Base-by-base conservation (phyloP, 768 basidiomycete species). In the Scleroderma bovista region DNA sequence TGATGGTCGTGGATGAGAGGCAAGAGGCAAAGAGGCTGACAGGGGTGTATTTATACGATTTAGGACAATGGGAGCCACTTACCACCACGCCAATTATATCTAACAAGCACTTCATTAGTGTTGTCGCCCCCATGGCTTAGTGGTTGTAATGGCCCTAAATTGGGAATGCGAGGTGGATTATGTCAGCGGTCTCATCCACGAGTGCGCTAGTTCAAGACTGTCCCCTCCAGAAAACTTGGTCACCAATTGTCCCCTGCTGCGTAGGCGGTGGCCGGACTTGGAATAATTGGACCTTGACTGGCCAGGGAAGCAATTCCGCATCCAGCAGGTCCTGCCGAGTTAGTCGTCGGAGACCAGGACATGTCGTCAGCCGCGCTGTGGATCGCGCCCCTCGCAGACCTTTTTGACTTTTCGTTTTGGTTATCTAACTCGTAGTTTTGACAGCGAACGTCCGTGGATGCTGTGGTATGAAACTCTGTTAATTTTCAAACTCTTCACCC, bases 201-300 rank as follows among this genome's bases (percentile, higher is more conserved):
- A 77, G 88, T 80, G 88, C 88, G 87, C 88, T 86, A 83, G 84
- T 88, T 89, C 88, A 85, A 89, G 85, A 77, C 86, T 78, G 81
- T 82, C 84, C 84, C 86, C 88, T 88, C 86, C 86, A 81, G 88
- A 90, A 88, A 89, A 88, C 84, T 90, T 88, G 86, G 87, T 85
- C 70, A 76, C 79, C 83, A 78, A 79, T 78, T 54, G 76, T 76
- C 69, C 73, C 72, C 76, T 79, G 74, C 69, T 53, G 66, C 76
- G 81, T 69, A 89, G 82, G 79, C 70, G 31, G 66, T 79, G 83
- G 75, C 52, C 59, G 75, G 67, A 72, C 78, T 81, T 83, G 84
- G 88, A 85, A 85, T 89, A 89, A 89, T 85, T 61, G 69, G 83
- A 70, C 79, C 84, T 79, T 81, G 83, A 80, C 79, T 73, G 83